phyloP scores from a whole-genome alignment of 2,329 filamentous ascomycete species.

The Pseudogymnoascus sp. region DNA sequence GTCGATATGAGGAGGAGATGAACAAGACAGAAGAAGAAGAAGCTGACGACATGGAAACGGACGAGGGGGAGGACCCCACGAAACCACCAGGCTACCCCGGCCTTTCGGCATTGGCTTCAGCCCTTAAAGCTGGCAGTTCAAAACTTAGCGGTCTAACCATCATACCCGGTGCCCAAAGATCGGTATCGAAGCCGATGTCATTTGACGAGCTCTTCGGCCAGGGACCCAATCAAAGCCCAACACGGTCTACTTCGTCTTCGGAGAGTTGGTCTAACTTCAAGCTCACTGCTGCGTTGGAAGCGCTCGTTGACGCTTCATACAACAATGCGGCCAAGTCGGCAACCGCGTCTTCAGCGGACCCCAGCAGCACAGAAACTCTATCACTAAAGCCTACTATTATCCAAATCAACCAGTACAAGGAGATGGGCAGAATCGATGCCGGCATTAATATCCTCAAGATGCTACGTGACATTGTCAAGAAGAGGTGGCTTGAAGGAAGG shows the following conservation, averaged over 20 bases:
- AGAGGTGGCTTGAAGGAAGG: conserved; percentile 61
- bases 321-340: conserved; percentile 32
- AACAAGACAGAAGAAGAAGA: conserved; percentile 41
- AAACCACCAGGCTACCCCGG: background rate
- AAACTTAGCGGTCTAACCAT: background rate
- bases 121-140: background rate
- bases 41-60: conserved; percentile 33
- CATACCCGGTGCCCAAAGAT: background rate
- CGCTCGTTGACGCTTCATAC: conserved; percentile 36
- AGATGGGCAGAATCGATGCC: conserved; percentile 61
- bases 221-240: conserved; percentile 3
- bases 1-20: conserved; percentile 43
- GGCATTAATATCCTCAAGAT: conserved; percentile 61
- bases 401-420: conserved; percentile 72
- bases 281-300: conserved; percentile 47
- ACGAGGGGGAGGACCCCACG: conserved; percentile 27
- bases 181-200: conserved; percentile 5
- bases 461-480: conserved; percentile 63
- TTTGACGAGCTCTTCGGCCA: conserved; percentile 4
- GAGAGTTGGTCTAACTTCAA: conserved; percentile 56
- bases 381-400: conserved; percentile 49
- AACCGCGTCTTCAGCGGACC: conserved; percentile 10
- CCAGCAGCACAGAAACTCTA: conserved; percentile 24
- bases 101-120: background rate
- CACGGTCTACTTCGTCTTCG: conserved; percentile 9